Percentiles rank a stretch among this genome's conserved stretches.
Conservation (phyloP, 2,329 filamentous ascomycete species). For the Trichoderma sp. region DNA sequence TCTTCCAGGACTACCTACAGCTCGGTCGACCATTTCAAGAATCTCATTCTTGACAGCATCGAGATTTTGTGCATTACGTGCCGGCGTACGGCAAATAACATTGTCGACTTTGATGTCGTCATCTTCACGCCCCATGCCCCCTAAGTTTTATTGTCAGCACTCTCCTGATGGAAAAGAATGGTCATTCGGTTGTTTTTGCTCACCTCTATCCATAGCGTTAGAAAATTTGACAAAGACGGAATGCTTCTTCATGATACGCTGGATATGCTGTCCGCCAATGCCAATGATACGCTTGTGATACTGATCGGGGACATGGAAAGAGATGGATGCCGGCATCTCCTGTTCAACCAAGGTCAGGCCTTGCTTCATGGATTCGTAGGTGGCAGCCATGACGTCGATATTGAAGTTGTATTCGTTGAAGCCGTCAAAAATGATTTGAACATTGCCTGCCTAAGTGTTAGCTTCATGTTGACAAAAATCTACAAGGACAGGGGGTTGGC, state of each 20-base stretch:
- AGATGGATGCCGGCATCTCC: conserved; percentile 98
- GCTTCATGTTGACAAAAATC: background rate
- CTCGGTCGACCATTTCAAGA: conserved; percentile 98
- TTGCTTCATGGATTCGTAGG: conserved; percentile 92
- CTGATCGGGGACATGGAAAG: conserved; percentile 97
- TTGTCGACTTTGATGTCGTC: conserved; percentile 99
- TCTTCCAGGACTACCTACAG: conserved; percentile 51
- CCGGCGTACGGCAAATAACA: conserved; percentile 95
- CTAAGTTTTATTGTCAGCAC: conserved; percentile 31
- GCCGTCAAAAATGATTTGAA: conserved; percentile 97
- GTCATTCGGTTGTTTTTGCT: background rate
- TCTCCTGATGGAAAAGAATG: conserved; percentile 8
- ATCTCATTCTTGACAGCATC: conserved; percentile 99
- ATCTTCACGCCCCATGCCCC: conserved; percentile 83
- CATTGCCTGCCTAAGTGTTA: conserved; percentile 61
- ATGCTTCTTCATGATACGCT: conserved; percentile 99
- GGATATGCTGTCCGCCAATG: conserved; percentile 96
- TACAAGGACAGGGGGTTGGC: background rate
- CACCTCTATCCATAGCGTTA: conserved; percentile 94
- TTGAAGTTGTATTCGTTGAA: conserved; percentile 99
- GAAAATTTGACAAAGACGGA: conserved; percentile 99
- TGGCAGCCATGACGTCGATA: conserved; percentile 90
- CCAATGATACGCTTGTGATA: conserved; percentile 99
- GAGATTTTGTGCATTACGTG: conserved; percentile 92
- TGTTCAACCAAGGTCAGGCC: conserved; percentile 92